These are phyloP conservation scores for Ogataea pini DNA, from an alignment of 805 yeast species.

Conservation along the genomic window DNA sequence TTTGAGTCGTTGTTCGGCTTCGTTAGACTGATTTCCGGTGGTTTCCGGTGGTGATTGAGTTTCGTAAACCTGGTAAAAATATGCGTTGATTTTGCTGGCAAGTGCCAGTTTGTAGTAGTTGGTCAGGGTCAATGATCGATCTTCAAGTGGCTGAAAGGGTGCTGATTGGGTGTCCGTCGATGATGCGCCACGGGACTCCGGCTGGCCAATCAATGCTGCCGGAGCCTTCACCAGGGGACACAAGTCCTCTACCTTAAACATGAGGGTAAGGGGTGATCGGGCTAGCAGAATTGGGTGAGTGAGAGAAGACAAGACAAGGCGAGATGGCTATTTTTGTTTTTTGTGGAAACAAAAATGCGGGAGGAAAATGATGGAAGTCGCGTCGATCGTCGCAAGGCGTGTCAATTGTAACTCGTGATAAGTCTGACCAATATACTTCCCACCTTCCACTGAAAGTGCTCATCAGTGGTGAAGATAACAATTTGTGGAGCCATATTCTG, in stretches of 20 bases:
- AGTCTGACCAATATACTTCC: too few species aligned
- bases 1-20: background rate
- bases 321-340: background rate
- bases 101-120: constrained; percentile 34
- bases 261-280: background rate
- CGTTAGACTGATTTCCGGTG: background rate
- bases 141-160: constrained; percentile 15
- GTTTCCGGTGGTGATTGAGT: background rate
- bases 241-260: constrained; percentile 18
- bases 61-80: constrained; percentile 33
- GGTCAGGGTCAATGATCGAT: constrained; percentile 27
- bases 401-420: too few species aligned
- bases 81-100: constrained; percentile 32
- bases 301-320: background rate
- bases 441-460: too few species aligned
- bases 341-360: background rate
- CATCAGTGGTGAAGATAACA: too few species aligned
- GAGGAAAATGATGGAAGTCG: background rate
- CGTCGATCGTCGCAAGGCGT: background rate
- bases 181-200: background rate
- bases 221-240: constrained; percentile 25
- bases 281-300: background rate
- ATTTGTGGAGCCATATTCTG: too few species aligned
- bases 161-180: background rate
- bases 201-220: background rate